Conservation (phyloP, 345 rosid species). For the Ailanthus altissimus region DNA sequence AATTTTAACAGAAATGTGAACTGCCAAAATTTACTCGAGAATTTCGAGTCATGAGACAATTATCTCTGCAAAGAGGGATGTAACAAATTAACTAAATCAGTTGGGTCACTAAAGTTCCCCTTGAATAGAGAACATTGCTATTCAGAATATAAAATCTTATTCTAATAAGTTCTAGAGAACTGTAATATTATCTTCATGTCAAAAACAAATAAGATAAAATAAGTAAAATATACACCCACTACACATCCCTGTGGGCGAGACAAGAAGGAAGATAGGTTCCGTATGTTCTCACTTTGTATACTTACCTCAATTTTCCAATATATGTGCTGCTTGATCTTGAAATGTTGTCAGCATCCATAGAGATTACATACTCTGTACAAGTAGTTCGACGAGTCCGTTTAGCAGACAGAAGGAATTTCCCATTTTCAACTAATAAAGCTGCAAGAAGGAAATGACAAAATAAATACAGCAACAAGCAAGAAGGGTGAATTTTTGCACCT, state of each 20-base stretch:
- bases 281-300: background rate
- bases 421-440: slow-evolving; percentile 66
- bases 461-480: background rate
- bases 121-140: background rate
- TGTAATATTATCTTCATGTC: background rate
- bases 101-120: background rate
- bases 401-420: slow-evolving; percentile 74
- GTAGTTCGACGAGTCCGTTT: slow-evolving; percentile 68
- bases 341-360: slow-evolving; percentile 69
- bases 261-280: background rate
- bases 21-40: background rate
- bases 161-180: background rate
- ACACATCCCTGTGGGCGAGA: background rate
- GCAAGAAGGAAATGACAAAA: slow-evolving; percentile 6
- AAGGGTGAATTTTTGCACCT: background rate
- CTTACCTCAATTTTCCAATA: slow-evolving; percentile 70
- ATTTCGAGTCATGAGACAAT: background rate
- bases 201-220: background rate
- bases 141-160: background rate
- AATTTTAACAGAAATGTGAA: background rate
- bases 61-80: background rate
- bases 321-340: slow-evolving; percentile 66
- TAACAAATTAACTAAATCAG: background rate
- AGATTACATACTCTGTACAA: slow-evolving; percentile 64
- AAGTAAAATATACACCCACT: background rate